Percentiles rank a stretch among this genome's conserved stretches.
Evolutionary conservation across 1,284 basidiomycete species (phyloP).

Genomic region (Apiotrichum mycotoxinovorans): DNA sequence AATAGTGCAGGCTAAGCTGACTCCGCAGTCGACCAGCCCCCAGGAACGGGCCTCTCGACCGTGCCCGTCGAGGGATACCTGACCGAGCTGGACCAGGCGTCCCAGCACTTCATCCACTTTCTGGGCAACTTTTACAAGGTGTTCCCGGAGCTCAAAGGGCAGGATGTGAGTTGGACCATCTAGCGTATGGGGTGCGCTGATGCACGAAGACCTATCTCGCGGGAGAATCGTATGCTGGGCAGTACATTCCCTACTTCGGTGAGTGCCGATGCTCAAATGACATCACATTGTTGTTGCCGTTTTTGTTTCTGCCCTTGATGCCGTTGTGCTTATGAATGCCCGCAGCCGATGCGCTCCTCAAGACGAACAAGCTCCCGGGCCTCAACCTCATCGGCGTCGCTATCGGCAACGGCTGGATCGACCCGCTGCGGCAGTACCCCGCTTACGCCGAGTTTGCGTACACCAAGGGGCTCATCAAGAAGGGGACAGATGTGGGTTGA

Average conservation of each 20-base stretch:
- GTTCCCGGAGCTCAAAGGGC: slow-evolving; percentile 78
- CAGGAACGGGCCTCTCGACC: slow-evolving; percentile 91
- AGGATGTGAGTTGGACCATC: slow-evolving; percentile 65
- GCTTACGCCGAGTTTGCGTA: slow-evolving; percentile 85
- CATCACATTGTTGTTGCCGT: not conserved
- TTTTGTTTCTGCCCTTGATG: not conserved
- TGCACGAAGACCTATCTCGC: slow-evolving; percentile 77
- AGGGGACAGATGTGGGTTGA: slow-evolving; percentile 62
- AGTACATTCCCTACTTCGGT: slow-evolving; percentile 96
- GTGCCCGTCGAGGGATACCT: slow-evolving; percentile 80
- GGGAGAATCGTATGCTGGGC: slow-evolving; percentile 96
- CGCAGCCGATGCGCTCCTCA: slow-evolving; percentile 72
- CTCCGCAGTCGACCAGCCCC: slow-evolving; percentile 83
- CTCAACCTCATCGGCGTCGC: slow-evolving; percentile 68
- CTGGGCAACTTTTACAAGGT: slow-evolving; percentile 79
- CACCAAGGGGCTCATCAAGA: slow-evolving; percentile 71
- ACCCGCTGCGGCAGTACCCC: slow-evolving; percentile 81
- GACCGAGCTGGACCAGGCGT: slow-evolving; percentile 70
- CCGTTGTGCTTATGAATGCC: not conserved
- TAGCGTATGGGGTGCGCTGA: slow-evolving; percentile 10
- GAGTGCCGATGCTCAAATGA: slow-evolving; percentile 23
- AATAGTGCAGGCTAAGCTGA: too few species aligned
- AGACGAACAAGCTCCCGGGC: slow-evolving; percentile 57
- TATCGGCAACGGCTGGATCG: slow-evolving; percentile 98
- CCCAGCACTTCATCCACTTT: slow-evolving; percentile 77